A percentile compares a stretch with the other conserved stretches of the same genome.
phyloP scores from a whole-genome alignment of 192 early-diverging fungal species.

The Coemansia sp. region DNA sequence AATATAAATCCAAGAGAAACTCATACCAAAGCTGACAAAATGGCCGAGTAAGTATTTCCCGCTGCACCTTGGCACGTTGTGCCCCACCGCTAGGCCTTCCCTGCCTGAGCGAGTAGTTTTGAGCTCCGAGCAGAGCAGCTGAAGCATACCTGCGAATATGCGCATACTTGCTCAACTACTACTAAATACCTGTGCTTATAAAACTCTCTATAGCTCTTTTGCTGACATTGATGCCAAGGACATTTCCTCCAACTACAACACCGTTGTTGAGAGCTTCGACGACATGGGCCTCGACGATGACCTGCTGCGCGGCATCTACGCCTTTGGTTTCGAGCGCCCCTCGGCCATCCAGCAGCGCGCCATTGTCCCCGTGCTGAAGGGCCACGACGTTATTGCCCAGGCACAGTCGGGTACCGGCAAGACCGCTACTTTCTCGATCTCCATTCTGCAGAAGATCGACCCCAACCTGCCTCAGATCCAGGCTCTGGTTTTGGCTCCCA shows the following conservation, averaged over 20 bases:
- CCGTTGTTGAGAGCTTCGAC: constrained; percentile 94
- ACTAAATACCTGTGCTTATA: background rate
- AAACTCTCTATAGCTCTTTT: constrained; percentile 15
- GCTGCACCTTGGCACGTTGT: background rate
- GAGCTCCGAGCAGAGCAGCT: background rate
- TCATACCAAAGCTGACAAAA: constrained; percentile 19
- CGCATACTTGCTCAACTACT: background rate
- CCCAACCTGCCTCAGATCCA: constrained; percentile 77
- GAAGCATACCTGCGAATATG: background rate
- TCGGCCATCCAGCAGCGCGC: constrained; percentile 97
- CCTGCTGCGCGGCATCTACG: constrained; percentile 96
- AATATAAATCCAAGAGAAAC: constrained; percentile 16
- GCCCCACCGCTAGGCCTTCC: background rate
- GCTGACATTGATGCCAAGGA: constrained; percentile 45
- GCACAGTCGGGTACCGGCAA: constrained; percentile 99
- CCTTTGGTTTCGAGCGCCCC: constrained; percentile 97
- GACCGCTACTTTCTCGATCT: constrained; percentile 99
- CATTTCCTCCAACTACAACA: constrained; percentile 91
- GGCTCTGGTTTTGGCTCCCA: constrained; percentile 96
- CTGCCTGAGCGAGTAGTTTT: background rate
- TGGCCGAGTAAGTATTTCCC: constrained; percentile 55
- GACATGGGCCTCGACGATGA: constrained; percentile 91
- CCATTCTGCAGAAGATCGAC: constrained; percentile 95
- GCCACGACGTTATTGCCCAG: constrained; percentile 99
- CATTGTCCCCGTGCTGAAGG: constrained; percentile 94